Conservation (phyloP, 2,329 filamentous ascomycete species). For the Fusarium illudens region DNA sequence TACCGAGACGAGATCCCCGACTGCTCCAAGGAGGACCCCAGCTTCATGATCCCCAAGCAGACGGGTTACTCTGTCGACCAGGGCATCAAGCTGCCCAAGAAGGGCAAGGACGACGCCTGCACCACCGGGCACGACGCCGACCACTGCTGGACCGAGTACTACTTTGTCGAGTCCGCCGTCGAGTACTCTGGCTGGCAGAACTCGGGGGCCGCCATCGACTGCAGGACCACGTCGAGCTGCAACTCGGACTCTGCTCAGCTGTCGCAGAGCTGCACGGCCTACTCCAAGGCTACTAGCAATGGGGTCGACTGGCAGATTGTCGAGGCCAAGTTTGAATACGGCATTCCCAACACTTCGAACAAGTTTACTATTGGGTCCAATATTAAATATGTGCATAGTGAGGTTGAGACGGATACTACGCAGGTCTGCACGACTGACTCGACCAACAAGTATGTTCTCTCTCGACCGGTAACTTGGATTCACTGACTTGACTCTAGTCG, state of each 20-base stretch:
- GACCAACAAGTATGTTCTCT: background rate
- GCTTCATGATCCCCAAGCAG: constrained; percentile 19
- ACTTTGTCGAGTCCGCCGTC: constrained; percentile 11
- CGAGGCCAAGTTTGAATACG: background rate
- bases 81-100: constrained; percentile 16
- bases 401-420: background rate
- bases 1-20: constrained; percentile 8
- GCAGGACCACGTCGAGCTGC: constrained; percentile 2
- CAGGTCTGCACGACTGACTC: constrained; percentile 10
- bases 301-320: constrained; percentile 9
- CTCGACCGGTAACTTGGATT: background rate
- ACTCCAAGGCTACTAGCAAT: background rate
- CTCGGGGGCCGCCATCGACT: constrained; percentile 15
- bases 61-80: constrained; percentile 12
- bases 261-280: constrained; percentile 2
- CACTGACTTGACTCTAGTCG: background rate
- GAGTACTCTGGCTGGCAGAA: constrained; percentile 16
- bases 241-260: background rate
- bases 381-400: constrained; percentile 8
- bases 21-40: constrained; percentile 6
- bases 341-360: background rate
- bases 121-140: constrained; percentile 6
- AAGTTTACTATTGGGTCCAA: constrained; percentile 2
- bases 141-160: constrained; percentile 22
- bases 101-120: constrained; percentile 10